These are phyloP conservation scores for Geosmithia flava DNA, from an alignment of 2,329 filamentous ascomycete species.

Conservation along the genomic window DNA sequence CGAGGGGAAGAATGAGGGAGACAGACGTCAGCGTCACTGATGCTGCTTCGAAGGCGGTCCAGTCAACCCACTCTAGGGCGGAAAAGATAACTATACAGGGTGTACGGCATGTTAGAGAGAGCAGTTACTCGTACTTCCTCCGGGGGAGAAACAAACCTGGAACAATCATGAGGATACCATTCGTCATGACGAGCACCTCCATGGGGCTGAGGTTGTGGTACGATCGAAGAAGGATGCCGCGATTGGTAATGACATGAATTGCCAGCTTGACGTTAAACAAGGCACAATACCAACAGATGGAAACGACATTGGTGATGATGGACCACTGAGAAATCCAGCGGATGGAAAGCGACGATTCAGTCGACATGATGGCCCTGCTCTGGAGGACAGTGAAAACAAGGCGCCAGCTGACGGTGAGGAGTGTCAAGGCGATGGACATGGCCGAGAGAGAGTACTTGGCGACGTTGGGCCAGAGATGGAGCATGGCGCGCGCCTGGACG, in stretches of 20 bases:
- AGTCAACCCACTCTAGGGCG: conserved; percentile 28
- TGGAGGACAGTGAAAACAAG: conserved; percentile 23
- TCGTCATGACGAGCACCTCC: conserved; percentile 43
- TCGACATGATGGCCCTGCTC: conserved; percentile 12
- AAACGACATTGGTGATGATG: conserved; percentile 24
- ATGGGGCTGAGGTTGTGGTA: conserved; percentile 31
- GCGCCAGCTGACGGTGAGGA: conserved; percentile 17
- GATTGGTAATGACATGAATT: conserved; percentile 31
- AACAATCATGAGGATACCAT: conserved; percentile 41
- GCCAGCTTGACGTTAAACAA: conserved; percentile 40
- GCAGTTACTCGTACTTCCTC: neutral
- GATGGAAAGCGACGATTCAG: neutral
- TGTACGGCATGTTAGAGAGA: neutral
- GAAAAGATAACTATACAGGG: conserved; percentile 33
- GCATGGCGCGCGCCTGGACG: conserved; percentile 39
- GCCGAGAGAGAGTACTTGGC: conserved; percentile 17
- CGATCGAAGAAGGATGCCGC: conserved; percentile 28
- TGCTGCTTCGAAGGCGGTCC: conserved; percentile 32
- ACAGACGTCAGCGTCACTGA: conserved; percentile 37
- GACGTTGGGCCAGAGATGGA: conserved; percentile 29
- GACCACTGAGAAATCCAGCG: conserved; percentile 20
- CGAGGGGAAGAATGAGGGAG: conserved; percentile 37
- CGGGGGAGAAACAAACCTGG: conserved; percentile 27
- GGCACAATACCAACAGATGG: conserved; percentile 40
- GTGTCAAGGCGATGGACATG: conserved; percentile 21